phyloP scores from a whole-genome alignment of 768 basidiomycete species.

The Suillus occidentalis region DNA sequence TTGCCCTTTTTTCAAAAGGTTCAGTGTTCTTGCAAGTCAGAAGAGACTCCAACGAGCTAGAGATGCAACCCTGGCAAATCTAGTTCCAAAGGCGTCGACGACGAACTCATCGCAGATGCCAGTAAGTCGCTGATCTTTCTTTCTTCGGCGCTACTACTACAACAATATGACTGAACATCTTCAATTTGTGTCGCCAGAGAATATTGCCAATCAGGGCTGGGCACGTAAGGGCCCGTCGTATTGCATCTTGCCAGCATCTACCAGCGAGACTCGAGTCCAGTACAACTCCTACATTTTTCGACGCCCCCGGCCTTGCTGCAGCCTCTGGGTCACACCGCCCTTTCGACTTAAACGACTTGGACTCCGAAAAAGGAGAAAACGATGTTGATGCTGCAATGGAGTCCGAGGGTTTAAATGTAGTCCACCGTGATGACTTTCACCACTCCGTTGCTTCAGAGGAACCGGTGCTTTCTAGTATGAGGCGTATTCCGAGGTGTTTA shows the following conservation, averaged over 20 bases:
- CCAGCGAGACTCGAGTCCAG: background rate
- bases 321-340: background rate
- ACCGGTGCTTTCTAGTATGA: too few relatives aligned
- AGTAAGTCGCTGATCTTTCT: background rate
- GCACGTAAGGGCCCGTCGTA: background rate
- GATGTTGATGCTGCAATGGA: background rate
- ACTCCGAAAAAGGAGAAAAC: background rate
- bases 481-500: too few relatives aligned
- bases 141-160: too few relatives aligned
- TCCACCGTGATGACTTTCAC: too few relatives aligned
- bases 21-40: background rate
- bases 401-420: background rate
- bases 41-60: background rate
- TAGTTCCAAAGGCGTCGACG: too few relatives aligned
- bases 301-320: too few relatives aligned
- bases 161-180: background rate
- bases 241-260: background rate
- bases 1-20: background rate
- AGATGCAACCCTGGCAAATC: background rate
- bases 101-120: too few relatives aligned
- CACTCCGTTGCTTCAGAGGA: too few relatives aligned
- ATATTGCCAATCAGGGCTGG: background rate
- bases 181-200: background rate
- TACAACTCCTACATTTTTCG: background rate
- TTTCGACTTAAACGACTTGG: background rate